Evolutionary conservation across 208 protist genomes (phyloP).

Genomic region (Porcisia hertigi): DNA sequence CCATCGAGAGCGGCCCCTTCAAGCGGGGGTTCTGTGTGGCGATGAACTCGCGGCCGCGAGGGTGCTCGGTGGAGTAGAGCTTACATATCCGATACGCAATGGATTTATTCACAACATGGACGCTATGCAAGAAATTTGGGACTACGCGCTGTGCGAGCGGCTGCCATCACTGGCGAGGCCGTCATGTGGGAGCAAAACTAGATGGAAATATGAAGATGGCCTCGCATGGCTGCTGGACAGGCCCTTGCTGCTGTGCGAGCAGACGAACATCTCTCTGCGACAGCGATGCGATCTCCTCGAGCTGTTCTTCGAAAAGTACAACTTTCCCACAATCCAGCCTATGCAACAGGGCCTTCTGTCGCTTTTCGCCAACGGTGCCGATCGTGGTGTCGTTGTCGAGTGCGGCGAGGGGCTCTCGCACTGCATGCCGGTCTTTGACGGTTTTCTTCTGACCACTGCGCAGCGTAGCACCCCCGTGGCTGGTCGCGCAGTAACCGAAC

Average conservation of each 20-base stretch:
- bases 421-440: constrained; percentile 98
- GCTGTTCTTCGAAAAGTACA: constrained; percentile 97
- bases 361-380: constrained; percentile 96
- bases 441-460: constrained; percentile 70
- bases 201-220: constrained; percentile 11
- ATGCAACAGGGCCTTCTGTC: constrained; percentile 92
- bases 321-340: constrained; percentile 91
- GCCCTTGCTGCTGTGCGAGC: constrained; percentile 95
- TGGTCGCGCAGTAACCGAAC: constrained; percentile 96
- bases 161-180: neutral
- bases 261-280: constrained; percentile 92
- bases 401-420: constrained; percentile 98
- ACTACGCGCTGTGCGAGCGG: constrained; percentile 91
- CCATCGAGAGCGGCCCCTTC: constrained; percentile 1
- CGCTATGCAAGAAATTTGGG: constrained; percentile 96
- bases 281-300: constrained; percentile 93
- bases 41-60: constrained; percentile 14
- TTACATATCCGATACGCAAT: constrained; percentile 96
- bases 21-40: constrained; percentile 9
- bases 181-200: neutral
- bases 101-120: constrained; percentile 97
- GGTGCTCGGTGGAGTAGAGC: constrained; percentile 5
- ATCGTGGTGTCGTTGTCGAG: constrained; percentile 98
- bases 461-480: constrained; percentile 94
- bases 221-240: constrained; percentile 7